Conservation (phyloP, 2,329 filamentous ascomycete species). For the Neopestalotiopsis sp. region DNA sequence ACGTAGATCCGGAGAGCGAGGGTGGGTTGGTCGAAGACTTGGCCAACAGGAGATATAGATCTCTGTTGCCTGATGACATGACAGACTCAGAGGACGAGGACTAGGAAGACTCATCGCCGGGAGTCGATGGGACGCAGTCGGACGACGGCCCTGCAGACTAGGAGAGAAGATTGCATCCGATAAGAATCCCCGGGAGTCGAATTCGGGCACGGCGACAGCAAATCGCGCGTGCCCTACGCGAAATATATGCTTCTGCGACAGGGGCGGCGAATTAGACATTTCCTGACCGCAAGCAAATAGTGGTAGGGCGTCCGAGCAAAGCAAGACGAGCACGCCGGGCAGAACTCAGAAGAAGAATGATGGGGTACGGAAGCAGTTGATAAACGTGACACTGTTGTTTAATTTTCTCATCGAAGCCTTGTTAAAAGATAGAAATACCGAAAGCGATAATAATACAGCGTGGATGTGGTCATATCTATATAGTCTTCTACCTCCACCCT, state of each 20-base stretch:
- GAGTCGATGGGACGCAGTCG: neutral
- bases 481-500: neutral
- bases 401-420: neutral
- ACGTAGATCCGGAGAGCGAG: slow-evolving; percentile 84
- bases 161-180: slow-evolving; percentile 3
- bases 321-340: neutral
- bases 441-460: slow-evolving; percentile 14
- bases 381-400: neutral
- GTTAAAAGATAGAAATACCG: neutral
- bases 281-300: neutral
- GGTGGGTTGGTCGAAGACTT: slow-evolving; percentile 91
- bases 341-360: neutral
- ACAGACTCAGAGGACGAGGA: slow-evolving; percentile 54
- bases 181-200: neutral
- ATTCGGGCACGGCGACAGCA: neutral
- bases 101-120: neutral
- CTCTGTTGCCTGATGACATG: slow-evolving; percentile 74
- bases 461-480: neutral
- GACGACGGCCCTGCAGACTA: neutral
- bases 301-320: too few species aligned
- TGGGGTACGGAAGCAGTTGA: neutral
- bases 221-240: neutral
- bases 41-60: slow-evolving; percentile 77
- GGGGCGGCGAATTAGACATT: neutral
- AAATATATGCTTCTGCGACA: neutral